Base-by-base conservation (phyloP, 257 asterid genomes). In the Nemophila menziesii region DNA sequence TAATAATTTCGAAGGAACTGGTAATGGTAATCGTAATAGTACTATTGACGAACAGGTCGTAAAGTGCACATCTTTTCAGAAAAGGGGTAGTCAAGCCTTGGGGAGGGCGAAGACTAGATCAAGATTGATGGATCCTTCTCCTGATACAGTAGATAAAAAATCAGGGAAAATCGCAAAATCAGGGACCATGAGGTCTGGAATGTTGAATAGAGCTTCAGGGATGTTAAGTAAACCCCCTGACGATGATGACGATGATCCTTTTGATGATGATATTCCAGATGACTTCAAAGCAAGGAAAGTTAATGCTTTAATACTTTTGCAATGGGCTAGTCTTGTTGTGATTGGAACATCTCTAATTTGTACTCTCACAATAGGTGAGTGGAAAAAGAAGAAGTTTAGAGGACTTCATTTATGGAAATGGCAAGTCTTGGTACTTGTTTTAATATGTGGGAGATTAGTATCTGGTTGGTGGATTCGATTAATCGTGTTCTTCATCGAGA, bases 391-490 rank as follows among this genome's bases (percentile, higher is more conserved):
- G 16, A 20, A 44, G 13, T 10, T 73, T 3, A 51, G 75, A 50
- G 83, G 86, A 1, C 37, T 79, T 46, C 53, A 71, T 39, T 20
- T 79, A 4, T 76, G 92, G 92, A 73, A 79, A 41, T 79, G 92
- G 92, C 75, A 76, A 59, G 74, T 76, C 12, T 16, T 79, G 49
- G 48, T 76, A 22, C 80, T 79, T 3, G 92, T 76, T 14, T 44
- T 79, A 33, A 79, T 79, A 0, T 79, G 92, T 51, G 92, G 86
- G 63, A 62, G 92, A 46, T 21, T 79, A 67, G 85, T 79, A 11
- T 79, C 92, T 0, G 92, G 82, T 5, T 79, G 80, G 82, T 82
- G 57, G 48, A 73, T 79, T 4, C 26, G 73, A 47, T 43, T 79
- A 16, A 68, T 48, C 2, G 92, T 79, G 0, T 76, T 79, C 77